phyloP scores from a whole-genome alignment of 148 eudicot species.

The Rhododendron mucronatum region DNA sequence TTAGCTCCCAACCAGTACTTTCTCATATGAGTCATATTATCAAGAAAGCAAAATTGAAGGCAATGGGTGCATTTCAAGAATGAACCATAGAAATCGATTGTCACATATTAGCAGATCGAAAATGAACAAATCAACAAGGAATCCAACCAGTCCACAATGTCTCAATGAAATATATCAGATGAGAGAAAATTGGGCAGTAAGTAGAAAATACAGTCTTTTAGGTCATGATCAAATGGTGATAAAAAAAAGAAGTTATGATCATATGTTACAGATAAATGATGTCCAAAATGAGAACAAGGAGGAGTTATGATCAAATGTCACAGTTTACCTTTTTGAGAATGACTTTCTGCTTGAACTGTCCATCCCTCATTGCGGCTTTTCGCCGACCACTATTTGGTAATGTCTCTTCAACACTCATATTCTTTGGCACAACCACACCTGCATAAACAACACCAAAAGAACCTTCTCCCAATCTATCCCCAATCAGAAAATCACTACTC shows the following conservation, averaged over 20 bases:
- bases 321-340: slow-evolving; percentile 77
- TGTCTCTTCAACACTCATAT: slow-evolving; percentile 39
- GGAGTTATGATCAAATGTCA: background rate
- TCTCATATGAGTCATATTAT: background rate
- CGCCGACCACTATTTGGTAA: slow-evolving; percentile 31
- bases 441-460: slow-evolving; percentile 91
- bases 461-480: slow-evolving; percentile 75
- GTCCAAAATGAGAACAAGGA: background rate
- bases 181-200: background rate
- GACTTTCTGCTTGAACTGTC: slow-evolving; percentile 77
- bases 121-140: background rate
- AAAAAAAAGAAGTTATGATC: background rate
- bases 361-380: slow-evolving; percentile 36
- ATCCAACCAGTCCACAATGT: background rate
- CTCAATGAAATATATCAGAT: background rate
- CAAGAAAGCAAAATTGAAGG: background rate
- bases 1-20: background rate
- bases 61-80: background rate
- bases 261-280: background rate
- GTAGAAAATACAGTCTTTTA: background rate
- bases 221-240: background rate
- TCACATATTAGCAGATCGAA: background rate
- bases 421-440: slow-evolving; percentile 73
- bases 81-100: background rate
- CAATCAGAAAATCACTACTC: slow-evolving; percentile 61